These are phyloP conservation scores for Sungouiella thailandica DNA, from an alignment of 805 yeast genomes.

Conservation along the genomic window DNA sequence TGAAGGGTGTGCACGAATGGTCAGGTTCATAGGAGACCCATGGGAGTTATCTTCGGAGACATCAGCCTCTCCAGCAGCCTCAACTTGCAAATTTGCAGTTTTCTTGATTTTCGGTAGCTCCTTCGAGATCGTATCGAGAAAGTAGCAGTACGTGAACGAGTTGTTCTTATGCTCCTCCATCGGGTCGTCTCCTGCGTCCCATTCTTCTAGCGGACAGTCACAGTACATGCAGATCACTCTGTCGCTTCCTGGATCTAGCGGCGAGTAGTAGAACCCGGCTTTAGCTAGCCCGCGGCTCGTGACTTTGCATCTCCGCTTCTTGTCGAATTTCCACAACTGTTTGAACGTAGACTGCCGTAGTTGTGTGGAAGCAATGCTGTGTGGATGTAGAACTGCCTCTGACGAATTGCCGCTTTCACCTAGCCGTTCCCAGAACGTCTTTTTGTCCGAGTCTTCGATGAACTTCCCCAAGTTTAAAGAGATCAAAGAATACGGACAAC, in stretches of 20 bases:
- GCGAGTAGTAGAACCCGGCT: conserved; percentile 40
- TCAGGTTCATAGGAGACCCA: background rate
- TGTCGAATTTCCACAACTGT: conserved; percentile 12
- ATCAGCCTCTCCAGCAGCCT: background rate
- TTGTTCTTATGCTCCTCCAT: conserved; percentile 45
- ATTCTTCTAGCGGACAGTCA: conserved; percentile 32
- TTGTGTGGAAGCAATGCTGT: conserved; percentile 6
- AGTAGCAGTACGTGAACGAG: conserved; percentile 21
- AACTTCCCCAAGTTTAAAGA: conserved; percentile 6
- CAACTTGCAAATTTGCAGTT: background rate
- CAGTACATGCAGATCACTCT: conserved; percentile 29
- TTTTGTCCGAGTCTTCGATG: conserved; percentile 6
- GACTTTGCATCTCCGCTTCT: conserved; percentile 5
- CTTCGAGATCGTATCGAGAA: conserved; percentile 14
- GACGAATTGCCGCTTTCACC: conserved; percentile 3
- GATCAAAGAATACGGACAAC: conserved; percentile 13
- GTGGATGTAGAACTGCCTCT: conserved; percentile 9
- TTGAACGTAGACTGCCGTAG: conserved; percentile 15
- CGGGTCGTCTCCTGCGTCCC: conserved; percentile 67
- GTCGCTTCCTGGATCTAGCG: conserved; percentile 26
- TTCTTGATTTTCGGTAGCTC: background rate
- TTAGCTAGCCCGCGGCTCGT: conserved; percentile 28
- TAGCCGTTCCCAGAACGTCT: conserved; percentile 10
- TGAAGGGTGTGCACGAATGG: background rate
- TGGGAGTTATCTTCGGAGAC: background rate